phyloP scores from a whole-genome alignment of 768 basidiomycete genomes.

The Aureoboletus auriporus region DNA sequence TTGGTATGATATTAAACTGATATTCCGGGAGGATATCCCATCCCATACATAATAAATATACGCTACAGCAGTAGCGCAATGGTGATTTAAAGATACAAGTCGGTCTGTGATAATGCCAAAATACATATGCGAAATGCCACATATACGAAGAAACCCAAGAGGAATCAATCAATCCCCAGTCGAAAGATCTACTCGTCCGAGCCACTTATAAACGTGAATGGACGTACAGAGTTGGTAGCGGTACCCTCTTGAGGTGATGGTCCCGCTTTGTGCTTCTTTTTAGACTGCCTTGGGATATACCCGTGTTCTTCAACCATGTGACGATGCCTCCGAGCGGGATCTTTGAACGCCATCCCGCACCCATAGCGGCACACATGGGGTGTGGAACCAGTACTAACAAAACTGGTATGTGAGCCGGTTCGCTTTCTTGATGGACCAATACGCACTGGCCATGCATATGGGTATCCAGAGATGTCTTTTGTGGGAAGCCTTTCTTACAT shows the following conservation, averaged over 20 bases:
- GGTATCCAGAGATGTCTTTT: constrained; percentile 57
- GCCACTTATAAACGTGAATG: constrained; percentile 29
- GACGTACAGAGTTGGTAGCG: constrained; percentile 27
- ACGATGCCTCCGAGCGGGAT: constrained; percentile 60
- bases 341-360: constrained; percentile 55
- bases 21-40: constrained; percentile 1
- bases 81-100: constrained; percentile 24
- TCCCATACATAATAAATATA: constrained; percentile 16
- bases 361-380: constrained; percentile 50
- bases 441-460: constrained; percentile 54
- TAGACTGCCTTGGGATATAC: constrained; percentile 43
- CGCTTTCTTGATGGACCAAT: constrained; percentile 1
- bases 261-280: constrained; percentile 41
- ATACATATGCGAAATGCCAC: constrained; percentile 18
- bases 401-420: constrained; percentile 9
- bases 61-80: constrained; percentile 6
- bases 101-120: constrained; percentile 8
- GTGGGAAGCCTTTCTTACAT: constrained; percentile 52
- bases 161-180: background rate
- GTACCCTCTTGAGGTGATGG: constrained; percentile 24
- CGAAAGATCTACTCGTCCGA: constrained; percentile 21
- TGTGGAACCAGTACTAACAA: constrained; percentile 50
- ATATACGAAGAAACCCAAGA: constrained; percentile 1
- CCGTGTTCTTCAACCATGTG: constrained; percentile 53
- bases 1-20: constrained; percentile 10